phyloP scores from a whole-genome alignment of 805 yeast species.

The Zygosaccharomyces pseudorouxii region DNA sequence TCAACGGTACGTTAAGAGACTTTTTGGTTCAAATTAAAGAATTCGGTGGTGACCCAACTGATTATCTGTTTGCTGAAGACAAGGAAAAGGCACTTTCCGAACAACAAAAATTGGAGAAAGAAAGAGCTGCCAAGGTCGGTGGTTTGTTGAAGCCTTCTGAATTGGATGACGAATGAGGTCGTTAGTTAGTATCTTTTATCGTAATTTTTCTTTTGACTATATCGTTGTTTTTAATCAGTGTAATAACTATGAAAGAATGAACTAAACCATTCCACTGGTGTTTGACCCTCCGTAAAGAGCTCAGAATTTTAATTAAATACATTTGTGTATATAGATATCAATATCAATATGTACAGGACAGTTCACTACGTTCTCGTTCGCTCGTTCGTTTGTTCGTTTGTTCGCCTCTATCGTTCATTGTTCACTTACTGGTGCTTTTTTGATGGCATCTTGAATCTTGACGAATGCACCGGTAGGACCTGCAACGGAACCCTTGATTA shows the following conservation, averaged over 20 bases:
- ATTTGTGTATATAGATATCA: neutral
- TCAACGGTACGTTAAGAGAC: constrained; percentile 84
- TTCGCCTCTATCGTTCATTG: neutral
- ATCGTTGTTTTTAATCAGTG: constrained; percentile 2
- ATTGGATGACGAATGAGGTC: constrained; percentile 61
- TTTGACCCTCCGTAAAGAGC: neutral
- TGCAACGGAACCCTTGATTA: constrained; percentile 86
- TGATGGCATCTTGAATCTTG: constrained; percentile 74
- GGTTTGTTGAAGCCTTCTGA: constrained; percentile 94
- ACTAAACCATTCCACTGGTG: neutral
- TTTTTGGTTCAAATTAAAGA: constrained; percentile 95
- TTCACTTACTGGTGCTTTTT: constrained; percentile 26
- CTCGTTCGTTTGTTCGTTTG: too few relatives aligned
- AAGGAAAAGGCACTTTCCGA: constrained; percentile 72
- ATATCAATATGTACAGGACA: constrained; percentile 3
- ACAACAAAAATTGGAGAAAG: constrained; percentile 64
- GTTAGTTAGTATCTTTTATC: neutral
- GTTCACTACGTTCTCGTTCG: neutral
- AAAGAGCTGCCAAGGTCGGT: constrained; percentile 81
- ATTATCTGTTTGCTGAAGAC: constrained; percentile 91
- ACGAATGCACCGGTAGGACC: constrained; percentile 80
- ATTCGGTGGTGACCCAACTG: constrained; percentile 92
- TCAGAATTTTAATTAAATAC: neutral
- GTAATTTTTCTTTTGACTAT: neutral
- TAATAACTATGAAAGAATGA: constrained; percentile 1